Conservation (phyloP, 345 rosid genomes). For the Pistacia vera region DNA sequence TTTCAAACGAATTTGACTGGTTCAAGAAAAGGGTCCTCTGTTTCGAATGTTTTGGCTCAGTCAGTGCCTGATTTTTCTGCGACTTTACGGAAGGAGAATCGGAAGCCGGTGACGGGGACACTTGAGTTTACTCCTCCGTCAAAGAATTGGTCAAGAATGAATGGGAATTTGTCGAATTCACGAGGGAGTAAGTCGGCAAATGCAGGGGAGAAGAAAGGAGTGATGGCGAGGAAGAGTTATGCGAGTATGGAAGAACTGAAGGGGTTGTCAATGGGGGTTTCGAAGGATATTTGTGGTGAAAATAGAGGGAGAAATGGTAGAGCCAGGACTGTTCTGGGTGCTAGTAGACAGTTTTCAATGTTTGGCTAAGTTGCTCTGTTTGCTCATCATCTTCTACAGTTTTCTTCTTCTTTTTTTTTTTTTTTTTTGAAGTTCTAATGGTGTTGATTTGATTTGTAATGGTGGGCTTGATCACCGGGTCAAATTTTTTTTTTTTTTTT, state of each 20-base stretch:
- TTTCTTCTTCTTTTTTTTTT: too few species aligned
- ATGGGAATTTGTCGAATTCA: conserved; percentile 42
- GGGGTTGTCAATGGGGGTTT: conserved; percentile 57
- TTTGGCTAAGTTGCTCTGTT: conserved; percentile 5
- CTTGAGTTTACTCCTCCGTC: conserved; percentile 58
- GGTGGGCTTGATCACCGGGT: not conserved
- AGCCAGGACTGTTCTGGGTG: conserved; percentile 46
- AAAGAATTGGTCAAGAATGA: conserved; percentile 41
- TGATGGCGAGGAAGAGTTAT: conserved; percentile 68
- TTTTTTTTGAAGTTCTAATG: not conserved
- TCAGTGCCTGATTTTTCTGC: conserved; percentile 89
- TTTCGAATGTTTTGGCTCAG: conserved; percentile 54
- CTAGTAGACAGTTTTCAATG: conserved; percentile 41
- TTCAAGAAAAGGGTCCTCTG: conserved; percentile 36
- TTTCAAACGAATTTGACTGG: conserved; percentile 40
- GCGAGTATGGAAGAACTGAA: conserved; percentile 67
- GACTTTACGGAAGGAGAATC: conserved; percentile 72
- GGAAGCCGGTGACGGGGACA: conserved; percentile 46
- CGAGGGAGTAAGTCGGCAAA: conserved; percentile 77
- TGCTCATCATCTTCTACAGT: not conserved
- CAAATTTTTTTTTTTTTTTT: not conserved
- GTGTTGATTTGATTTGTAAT: conserved; percentile 1
- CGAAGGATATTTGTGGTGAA: conserved; percentile 55
- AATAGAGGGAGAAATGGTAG: conserved; percentile 35
- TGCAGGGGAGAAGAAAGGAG: conserved; percentile 64